These are phyloP conservation scores for Eucalyptus pauciflora DNA, from an alignment of 345 rosid species.

Conservation along the genomic window DNA sequence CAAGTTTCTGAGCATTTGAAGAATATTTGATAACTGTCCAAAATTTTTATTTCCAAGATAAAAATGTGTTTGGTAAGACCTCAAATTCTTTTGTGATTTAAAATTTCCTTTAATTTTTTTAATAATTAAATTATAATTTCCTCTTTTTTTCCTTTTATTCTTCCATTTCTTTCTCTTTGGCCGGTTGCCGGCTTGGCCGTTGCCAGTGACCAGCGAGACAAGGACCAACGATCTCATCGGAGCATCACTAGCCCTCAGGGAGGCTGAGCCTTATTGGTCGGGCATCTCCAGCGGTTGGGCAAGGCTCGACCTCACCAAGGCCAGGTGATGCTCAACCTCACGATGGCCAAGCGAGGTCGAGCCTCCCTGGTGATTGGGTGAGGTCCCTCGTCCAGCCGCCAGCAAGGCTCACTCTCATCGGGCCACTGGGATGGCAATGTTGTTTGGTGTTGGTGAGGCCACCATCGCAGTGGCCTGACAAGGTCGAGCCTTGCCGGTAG, in stretches of 20 bases:
- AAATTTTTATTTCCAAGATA: rapidly evolving
- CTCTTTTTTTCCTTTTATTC: too few relatives aligned
- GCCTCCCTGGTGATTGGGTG: too few relatives aligned
- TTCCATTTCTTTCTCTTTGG: rapidly evolving
- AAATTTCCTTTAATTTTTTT: rapidly evolving
- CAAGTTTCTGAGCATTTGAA: rapidly evolving
- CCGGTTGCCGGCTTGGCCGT: rapidly evolving
- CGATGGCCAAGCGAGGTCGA: too few relatives aligned
- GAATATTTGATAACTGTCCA: too few relatives aligned
- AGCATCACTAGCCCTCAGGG: rapidly evolving
- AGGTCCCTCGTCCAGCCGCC: rapidly evolving
- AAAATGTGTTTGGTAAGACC: rapidly evolving
- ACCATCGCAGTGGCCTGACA: rapidly evolving
- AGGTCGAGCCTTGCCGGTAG: too few relatives aligned
- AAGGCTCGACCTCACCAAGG: too few relatives aligned
- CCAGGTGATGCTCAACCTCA: rapidly evolving
- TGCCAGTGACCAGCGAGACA: rapidly evolving
- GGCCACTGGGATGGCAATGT: too few relatives aligned
- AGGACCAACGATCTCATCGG: too few relatives aligned
- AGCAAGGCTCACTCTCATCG: rapidly evolving
- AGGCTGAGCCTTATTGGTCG: too few relatives aligned
- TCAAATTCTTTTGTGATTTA: too few relatives aligned
- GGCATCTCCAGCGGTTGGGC: too few relatives aligned
- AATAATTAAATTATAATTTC: too few relatives aligned
- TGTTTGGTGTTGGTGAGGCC: rapidly evolving